phyloP scores from a whole-genome alignment of 2,329 filamentous ascomycete species.

The Penicillium griseofulvum region DNA sequence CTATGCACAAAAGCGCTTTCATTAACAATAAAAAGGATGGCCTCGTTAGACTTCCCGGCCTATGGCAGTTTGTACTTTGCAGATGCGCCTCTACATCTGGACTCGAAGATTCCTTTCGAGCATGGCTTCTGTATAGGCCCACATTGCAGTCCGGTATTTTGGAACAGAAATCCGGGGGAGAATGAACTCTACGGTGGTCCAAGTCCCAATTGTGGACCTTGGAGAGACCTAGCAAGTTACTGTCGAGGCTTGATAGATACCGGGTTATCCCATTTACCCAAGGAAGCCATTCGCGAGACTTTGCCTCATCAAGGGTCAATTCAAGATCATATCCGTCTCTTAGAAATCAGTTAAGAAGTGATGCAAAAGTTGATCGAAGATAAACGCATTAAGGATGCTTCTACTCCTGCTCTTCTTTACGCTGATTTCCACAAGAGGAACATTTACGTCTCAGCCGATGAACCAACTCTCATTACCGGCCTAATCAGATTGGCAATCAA shows the following conservation, averaged over 20 bases:
- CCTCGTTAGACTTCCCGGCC: constrained; percentile 36
- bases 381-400: constrained; percentile 17
- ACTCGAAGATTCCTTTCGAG: constrained; percentile 25
- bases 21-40: constrained; percentile 30
- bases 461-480: constrained; percentile 30
- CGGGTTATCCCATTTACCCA: constrained; percentile 21
- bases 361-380: constrained; percentile 23
- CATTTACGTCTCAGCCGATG: constrained; percentile 32
- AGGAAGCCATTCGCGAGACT: not conserved
- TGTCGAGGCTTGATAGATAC: constrained; percentile 22
- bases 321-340: constrained; percentile 6
- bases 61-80: constrained; percentile 41
- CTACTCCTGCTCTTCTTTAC: constrained; percentile 25
- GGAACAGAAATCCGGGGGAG: constrained; percentile 13
- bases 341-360: constrained; percentile 3
- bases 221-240: constrained; percentile 20
- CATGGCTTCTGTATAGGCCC: constrained; percentile 36
- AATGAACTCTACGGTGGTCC: constrained; percentile 14
- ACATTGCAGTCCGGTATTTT: constrained; percentile 26
- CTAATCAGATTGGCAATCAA: constrained; percentile 37
- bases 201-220: constrained; percentile 23
- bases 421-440: constrained; percentile 35
- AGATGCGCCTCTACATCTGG: constrained; percentile 23
- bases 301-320: constrained; percentile 19
- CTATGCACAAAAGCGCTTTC: constrained; percentile 32